These are phyloP conservation scores for Thelonectria rubi DNA, from an alignment of 2,329 filamentous ascomycete genomes.

Conservation along the genomic window DNA sequence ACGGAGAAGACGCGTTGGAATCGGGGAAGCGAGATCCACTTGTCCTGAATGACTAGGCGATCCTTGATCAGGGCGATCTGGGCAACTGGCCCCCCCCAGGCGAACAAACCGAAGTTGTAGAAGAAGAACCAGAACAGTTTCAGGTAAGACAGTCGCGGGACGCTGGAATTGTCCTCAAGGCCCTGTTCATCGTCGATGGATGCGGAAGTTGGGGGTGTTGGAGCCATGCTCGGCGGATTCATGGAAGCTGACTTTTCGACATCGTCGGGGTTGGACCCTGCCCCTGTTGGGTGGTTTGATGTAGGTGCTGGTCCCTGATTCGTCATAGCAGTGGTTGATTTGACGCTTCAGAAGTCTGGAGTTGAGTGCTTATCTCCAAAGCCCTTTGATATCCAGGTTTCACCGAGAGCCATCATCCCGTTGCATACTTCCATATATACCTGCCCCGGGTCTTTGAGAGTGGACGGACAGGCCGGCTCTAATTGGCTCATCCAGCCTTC, in stretches of 20 bases:
- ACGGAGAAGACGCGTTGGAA: slow-evolving; percentile 23
- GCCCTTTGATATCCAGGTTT: background rate
- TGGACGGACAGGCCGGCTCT: background rate
- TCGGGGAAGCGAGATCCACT: slow-evolving; percentile 14
- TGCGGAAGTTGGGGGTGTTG: background rate
- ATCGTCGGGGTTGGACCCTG: background rate
- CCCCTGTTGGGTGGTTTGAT: background rate
- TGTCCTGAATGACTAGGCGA: slow-evolving; percentile 10
- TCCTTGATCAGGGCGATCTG: slow-evolving; percentile 19
- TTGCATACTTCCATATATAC: background rate
- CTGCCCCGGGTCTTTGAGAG: background rate
- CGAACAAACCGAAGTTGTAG: slow-evolving; percentile 15
- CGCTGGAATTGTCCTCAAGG: slow-evolving; percentile 12
- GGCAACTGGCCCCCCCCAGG: slow-evolving; percentile 11
- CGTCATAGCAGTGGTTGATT: background rate
- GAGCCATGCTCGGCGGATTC: background rate
- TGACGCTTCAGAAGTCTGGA: slow-evolving; percentile 1
- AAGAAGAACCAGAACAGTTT: slow-evolving; percentile 18
- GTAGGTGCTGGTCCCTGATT: background rate
- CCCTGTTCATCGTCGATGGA: background rate
- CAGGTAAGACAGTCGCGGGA: slow-evolving; percentile 9
- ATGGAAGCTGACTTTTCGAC: slow-evolving; percentile 1
- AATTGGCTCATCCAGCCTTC: background rate
- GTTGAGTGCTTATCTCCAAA: background rate
- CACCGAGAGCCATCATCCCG: background rate